Evolutionary conservation across 2,329 filamentous ascomycete genomes (phyloP).

Genomic region (Monosporascus sp.): DNA sequence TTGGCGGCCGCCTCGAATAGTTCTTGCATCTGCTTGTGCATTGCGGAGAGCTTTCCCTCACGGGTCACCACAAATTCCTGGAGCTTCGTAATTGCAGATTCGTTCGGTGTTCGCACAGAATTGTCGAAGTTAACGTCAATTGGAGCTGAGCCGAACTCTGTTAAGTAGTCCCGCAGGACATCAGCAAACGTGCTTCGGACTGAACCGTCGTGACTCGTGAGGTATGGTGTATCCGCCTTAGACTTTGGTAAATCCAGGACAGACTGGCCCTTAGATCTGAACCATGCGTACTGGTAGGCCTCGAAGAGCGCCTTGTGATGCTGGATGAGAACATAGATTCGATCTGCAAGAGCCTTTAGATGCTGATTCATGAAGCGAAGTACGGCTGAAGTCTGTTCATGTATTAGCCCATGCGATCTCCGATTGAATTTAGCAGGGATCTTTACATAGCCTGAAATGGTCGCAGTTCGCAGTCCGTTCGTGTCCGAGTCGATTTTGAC

Average conservation of each 20-base stretch:
- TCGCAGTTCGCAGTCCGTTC: slow-evolving; percentile 7
- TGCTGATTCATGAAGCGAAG: slow-evolving; percentile 21
- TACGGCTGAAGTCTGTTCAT: slow-evolving; percentile 16
- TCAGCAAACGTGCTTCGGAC: not conserved
- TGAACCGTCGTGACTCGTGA: not conserved
- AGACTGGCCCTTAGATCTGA: not conserved
- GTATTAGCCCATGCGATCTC: slow-evolving; percentile 1
- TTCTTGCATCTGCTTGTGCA: slow-evolving; percentile 17
- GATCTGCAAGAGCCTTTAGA: slow-evolving; percentile 12
- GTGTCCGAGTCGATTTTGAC: slow-evolving; percentile 4
- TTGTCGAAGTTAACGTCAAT: not conserved
- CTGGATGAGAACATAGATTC: slow-evolving; percentile 13
- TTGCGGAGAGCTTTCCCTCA: slow-evolving; percentile 18
- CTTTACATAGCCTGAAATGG: slow-evolving; percentile 17
- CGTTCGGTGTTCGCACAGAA: slow-evolving; percentile 1
- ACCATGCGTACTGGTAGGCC: slow-evolving; percentile 8
- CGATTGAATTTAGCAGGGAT: not conserved
- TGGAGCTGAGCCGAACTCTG: not conserved
- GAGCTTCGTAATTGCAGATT: slow-evolving; percentile 13
- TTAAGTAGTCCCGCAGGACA: not conserved
- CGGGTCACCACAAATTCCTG: slow-evolving; percentile 19
- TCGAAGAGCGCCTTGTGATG: slow-evolving; percentile 18
- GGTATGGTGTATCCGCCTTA: not conserved
- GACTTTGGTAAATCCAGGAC: not conserved
- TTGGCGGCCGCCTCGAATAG: slow-evolving; percentile 21